Evolutionary conservation across 345 rosid genomes (phyloP).

Genomic region (Mallotus nudiflorus): DNA sequence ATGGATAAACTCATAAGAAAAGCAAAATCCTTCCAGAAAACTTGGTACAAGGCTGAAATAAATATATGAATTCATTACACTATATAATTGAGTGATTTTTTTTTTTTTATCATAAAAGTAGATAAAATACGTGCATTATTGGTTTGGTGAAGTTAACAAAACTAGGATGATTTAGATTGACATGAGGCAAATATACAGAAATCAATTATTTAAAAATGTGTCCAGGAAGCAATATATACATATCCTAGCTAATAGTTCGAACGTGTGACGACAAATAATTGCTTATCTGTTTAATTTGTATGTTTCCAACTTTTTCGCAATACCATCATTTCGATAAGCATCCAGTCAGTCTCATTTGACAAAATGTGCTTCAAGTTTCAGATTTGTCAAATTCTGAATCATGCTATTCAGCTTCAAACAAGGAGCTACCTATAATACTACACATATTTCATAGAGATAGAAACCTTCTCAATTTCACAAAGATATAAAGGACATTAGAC

Average conservation of each 20-base stretch:
- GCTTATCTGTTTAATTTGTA: conserved; percentile 41
- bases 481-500: too few species aligned
- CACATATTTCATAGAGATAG: background rate
- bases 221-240: background rate
- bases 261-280: conserved; percentile 26
- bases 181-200: background rate
- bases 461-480: background rate
- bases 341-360: conserved; percentile 22
- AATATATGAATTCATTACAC: too few species aligned
- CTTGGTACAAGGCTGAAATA: too few species aligned
- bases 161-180: background rate
- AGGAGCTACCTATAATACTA: too few species aligned
- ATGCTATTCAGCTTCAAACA: conserved; percentile 12
- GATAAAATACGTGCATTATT: background rate
- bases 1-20: too few species aligned
- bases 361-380: conserved; percentile 3
- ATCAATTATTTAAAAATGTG: background rate
- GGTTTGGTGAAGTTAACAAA: background rate
- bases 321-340: conserved; percentile 28
- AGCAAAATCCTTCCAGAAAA: too few species aligned
- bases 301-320: conserved; percentile 23
- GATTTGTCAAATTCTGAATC: conserved; percentile 20
- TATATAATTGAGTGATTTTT: background rate
- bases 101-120: background rate
- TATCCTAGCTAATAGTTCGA: background rate